Base-by-base conservation (phyloP, 306 rosid genomes). In the Castanea mollissima region DNA sequence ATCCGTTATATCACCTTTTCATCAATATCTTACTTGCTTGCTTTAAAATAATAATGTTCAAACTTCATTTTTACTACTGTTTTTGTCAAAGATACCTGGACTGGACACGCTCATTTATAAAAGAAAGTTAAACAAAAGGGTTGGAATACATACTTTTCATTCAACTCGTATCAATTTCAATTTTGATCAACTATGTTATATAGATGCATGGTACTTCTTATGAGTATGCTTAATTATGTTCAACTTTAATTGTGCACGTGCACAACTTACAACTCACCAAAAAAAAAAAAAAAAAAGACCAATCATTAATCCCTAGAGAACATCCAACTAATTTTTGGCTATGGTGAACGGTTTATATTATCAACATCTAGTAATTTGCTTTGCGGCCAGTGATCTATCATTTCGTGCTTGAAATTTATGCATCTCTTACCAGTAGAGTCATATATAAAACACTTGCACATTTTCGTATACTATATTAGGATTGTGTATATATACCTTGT, bases 1-100 rank as follows among this genome's bases (percentile, higher is more conserved):
- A n/a, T 79, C 56, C 71, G 44, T n/a, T 20, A 14, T 71, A 10
- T 71, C 76, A 54, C 76, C 73, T 80, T 32, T 83, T 67, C 79
- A 64, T 59, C 83, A 57, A 80, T 44, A 49, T 51, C 34, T 15
- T 51, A 56, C 68, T 25, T 46, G 5, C 1, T 20, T 18, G 46
- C 46, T 41, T 41, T 25, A 49, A 23, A 25, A 4, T 25, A 49
- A 3, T 44, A 2, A 52, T 14, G 55, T 69, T 27, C 46, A 60
- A 69, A 34, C 74, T 18, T 79, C 69, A 69, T 20, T 67, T 78
- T 71, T 23, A 12, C 51, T 52, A 38, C 5, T 54, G 10, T 55
- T 4, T 29, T 10, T 11, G 55, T 19, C 55, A 23, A 72, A 77
- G 64, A 15, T 54, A 4, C 23, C 71, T 65, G 27, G 58, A 27